A percentile compares a stretch with the other conserved stretches of the same genome.
phyloP scores from a whole-genome alignment of 1,284 basidiomycete genomes.

The Ceratobasidium sp. region DNA sequence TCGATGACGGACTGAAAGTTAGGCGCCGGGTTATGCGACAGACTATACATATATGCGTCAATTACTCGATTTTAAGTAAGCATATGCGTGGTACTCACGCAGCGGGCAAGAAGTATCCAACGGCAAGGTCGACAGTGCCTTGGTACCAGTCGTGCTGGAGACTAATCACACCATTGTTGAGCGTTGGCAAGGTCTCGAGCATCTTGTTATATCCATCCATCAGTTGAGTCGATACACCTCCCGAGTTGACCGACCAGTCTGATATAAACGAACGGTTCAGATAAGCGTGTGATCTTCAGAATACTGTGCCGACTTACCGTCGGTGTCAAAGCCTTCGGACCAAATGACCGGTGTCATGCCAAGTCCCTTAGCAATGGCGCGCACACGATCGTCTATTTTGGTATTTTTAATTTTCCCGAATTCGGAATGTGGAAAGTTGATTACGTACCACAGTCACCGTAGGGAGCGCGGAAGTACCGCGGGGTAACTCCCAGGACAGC shows the following conservation, averaged over 20 bases:
- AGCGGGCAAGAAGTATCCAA: slow-evolving; percentile 80
- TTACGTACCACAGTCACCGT: slow-evolving; percentile 67
- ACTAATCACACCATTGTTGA: slow-evolving; percentile 77
- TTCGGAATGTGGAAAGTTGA: slow-evolving; percentile 57
- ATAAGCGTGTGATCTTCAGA: slow-evolving; percentile 45
- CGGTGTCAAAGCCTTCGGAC: slow-evolving; percentile 76
- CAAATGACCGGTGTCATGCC: slow-evolving; percentile 80
- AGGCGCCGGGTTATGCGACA: slow-evolving; percentile 64
- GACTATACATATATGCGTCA: not conserved
- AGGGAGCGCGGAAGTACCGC: not conserved
- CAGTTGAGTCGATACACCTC: slow-evolving; percentile 67
- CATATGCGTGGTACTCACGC: slow-evolving; percentile 51
- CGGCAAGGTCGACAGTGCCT: slow-evolving; percentile 81
- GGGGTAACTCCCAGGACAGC: slow-evolving; percentile 47
- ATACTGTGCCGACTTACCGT: slow-evolving; percentile 55
- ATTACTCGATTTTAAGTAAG: not conserved
- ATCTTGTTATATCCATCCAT: slow-evolving; percentile 55
- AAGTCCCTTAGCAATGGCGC: slow-evolving; percentile 81
- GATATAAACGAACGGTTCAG: slow-evolving; percentile 33
- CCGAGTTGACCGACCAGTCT: slow-evolving; percentile 80
- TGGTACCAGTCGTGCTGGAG: slow-evolving; percentile 86
- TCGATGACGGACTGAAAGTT: slow-evolving; percentile 57
- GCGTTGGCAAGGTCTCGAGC: slow-evolving; percentile 48
- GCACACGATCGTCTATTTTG: slow-evolving; percentile 78
- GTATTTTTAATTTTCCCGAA: not conserved